Evolutionary conservation across 495 filamentous ascomycete species (phyloP).

Genomic region (Penicillium odoratum): DNA sequence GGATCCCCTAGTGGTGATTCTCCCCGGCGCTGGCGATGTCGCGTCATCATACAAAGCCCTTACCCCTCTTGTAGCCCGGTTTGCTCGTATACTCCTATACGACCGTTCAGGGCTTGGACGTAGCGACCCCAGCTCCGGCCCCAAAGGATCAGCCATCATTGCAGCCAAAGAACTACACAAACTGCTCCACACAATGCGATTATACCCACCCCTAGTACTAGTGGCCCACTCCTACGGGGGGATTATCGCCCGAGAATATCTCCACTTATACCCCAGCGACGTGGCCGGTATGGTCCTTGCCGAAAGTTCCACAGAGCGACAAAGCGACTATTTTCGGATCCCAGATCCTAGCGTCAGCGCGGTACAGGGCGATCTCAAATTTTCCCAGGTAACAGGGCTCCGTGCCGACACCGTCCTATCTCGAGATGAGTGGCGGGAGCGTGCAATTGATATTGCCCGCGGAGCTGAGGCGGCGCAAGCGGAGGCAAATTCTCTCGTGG

Average conservation of each 20-base stretch:
- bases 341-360: slow-evolving; percentile 35
- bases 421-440: slow-evolving; percentile 35
- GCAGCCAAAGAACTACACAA: slow-evolving; percentile 36
- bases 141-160: slow-evolving; percentile 14
- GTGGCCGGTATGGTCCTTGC: slow-evolving; percentile 43
- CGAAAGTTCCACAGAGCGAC: slow-evolving; percentile 40
- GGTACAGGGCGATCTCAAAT: slow-evolving; percentile 31
- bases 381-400: slow-evolving; percentile 35
- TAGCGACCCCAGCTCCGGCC: slow-evolving; percentile 28
- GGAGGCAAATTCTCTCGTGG: slow-evolving; percentile 18
- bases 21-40: slow-evolving; percentile 48
- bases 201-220: slow-evolving; percentile 40
- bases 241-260: slow-evolving; percentile 48
- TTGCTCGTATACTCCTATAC: slow-evolving; percentile 39
- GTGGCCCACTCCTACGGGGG: slow-evolving; percentile 55
- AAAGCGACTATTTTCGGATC: slow-evolving; percentile 30
- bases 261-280: slow-evolving; percentile 32
- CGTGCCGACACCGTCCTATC: slow-evolving; percentile 25
- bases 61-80: slow-evolving; percentile 26
- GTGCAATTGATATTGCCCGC: slow-evolving; percentile 36
- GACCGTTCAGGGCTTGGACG: slow-evolving; percentile 44
- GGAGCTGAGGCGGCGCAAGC: slow-evolving; percentile 20
- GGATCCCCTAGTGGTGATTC: slow-evolving; percentile 43
- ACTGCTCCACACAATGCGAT: slow-evolving; percentile 24
- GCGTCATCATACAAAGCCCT: slow-evolving; percentile 44